Evolutionary conservation across 495 filamentous ascomycete genomes (phyloP), one percentile per base, ranked within the genome.

Genomic region (Hypoxylon fuscum): DNA sequence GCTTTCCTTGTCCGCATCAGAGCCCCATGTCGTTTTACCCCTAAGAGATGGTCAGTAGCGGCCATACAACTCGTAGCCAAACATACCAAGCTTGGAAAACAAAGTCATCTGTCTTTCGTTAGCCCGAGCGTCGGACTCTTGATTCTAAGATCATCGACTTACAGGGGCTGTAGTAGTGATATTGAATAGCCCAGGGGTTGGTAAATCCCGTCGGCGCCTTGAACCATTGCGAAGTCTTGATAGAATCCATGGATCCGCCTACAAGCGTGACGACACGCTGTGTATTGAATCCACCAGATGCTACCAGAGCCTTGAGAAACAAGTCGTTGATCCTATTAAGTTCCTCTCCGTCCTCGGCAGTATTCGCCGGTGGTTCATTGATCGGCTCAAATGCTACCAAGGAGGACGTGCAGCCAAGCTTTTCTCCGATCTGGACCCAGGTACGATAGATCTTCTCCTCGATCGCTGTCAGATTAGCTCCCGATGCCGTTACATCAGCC

Each of bases 101-200:
- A 38, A 70, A 73, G n/a, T 68, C 59, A 55, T 70, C 37, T 40
- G 6, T 8, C 18, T 20, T 40, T 20, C 37, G 15, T 40, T 40
- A 40, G 37, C 18, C 2, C 8, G 2, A 18, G n/a, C 15, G n/a
- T 18, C 18, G 1, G 8, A 6, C 4, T n/a, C 6, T 20, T 40
- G 15, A 15, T n/a, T 17, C 1, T 40, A 1, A 6, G 7, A 2
- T 18, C 3, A 15, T 27, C 25, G 8, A 27, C 37, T 40, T 18
- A 40, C 37, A 87, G 21, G 85, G 86, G 43, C 77, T 81, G 68
- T 87, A 88, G 64, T 86, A 86, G 55, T 87, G 85, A 68, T 86
- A 85, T 63, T 88, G 85, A 42, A 88, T 75, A 3, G 83, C 85
- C 72, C 80, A 88, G 3, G 85, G 85, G 41, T 86, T 86, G 0